phyloP scores from a whole-genome alignment of 805 yeast species.

The Middelhovenomyces tepae region DNA sequence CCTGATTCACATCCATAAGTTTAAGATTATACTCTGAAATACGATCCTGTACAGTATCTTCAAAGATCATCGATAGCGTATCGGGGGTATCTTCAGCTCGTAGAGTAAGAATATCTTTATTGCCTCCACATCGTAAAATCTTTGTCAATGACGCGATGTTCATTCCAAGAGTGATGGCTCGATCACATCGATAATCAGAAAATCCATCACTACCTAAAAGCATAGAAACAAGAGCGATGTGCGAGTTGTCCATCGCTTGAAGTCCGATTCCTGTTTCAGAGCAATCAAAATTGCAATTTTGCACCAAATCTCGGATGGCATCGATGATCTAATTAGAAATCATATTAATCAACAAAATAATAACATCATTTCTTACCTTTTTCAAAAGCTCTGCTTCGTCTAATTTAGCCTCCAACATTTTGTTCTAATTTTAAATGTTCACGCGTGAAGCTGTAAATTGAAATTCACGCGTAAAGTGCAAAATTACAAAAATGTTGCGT shows the following conservation, averaged over 20 bases:
- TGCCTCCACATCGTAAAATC: conserved; percentile 84
- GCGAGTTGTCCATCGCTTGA: conserved; percentile 96
- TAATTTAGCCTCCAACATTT: conserved; percentile 94
- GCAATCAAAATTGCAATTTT: conserved; percentile 93
- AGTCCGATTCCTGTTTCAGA: conserved; percentile 91
- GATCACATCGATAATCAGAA: conserved; percentile 89
- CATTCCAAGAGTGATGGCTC: conserved; percentile 83
- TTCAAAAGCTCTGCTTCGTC: conserved; percentile 87
- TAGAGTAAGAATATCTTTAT: conserved; percentile 77
- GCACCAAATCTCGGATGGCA: conserved; percentile 89
- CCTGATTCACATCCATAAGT: conserved; percentile 94
- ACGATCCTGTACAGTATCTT: conserved; percentile 84
- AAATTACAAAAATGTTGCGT: too few relatives aligned
- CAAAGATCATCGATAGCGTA: conserved; percentile 70
- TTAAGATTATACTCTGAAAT: conserved; percentile 86
- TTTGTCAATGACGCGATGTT: conserved; percentile 83
- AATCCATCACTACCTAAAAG: conserved; percentile 84
- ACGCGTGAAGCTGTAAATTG: too few relatives aligned
- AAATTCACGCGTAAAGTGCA: too few relatives aligned
- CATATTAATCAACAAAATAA: conserved; percentile 2
- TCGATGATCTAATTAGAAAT: conserved; percentile 53
- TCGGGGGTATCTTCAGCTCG: conserved; percentile 88
- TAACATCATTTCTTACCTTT: conserved; percentile 36
- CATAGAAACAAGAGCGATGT: conserved; percentile 84
- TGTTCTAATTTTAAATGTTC: too few relatives aligned